Evolutionary conservation across 2,329 filamentous ascomycete genomes (phyloP), one percentile per base, ranked within the genome.

Genomic region (Alternaria brassicicola): DNA sequence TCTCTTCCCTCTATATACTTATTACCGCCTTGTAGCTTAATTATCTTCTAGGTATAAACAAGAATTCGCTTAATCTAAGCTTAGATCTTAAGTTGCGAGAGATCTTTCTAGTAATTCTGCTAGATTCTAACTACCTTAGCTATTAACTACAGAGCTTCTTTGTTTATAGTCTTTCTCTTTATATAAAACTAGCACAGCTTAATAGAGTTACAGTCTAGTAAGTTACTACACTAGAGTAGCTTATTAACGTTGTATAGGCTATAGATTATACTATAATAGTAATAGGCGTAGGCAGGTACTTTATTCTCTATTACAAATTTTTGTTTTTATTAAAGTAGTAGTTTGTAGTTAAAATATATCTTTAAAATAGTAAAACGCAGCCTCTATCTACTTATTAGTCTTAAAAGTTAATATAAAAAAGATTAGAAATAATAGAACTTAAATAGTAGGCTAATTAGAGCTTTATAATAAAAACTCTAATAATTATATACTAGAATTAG

Each of bases 1-100:
- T 43, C 39, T 43, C 60, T 53, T n/a, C 58, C 58, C 38, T 63
- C 63, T 17, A 55, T 51, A 42, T 66, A 66, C 53, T 64, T 43
- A 26, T 66, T 64, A 17, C 58, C 55, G 21, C 58, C 55, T 17
- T 62, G 17, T 19, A 60, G 52, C 17, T 59, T 19, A 48, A 62
- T 55, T 33, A 66, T 66, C 58, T 62, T 50, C 19, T 59, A 12
- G 6, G 63, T 60, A 30, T 66, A 28, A 12, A 55, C 28, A 52
- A 51, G 55, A 30, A 66, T 64, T 19, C 61, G 45, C 43, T 66
- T 45, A 51, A 63, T 62, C 61, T 17, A 63, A 15, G 38, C 35
- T 30, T 63, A 43, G 4, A 65, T 63, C 35, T 55, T 46, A 13
- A 38, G 48, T 43, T 65, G 17, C 42, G 54, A 45, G 7, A 63